A percentile compares a stretch with the other conserved stretches of the same genome.
Conservation (phyloP, 441 rosid genomes). For the Cnidoscolus chayamansa region DNA sequence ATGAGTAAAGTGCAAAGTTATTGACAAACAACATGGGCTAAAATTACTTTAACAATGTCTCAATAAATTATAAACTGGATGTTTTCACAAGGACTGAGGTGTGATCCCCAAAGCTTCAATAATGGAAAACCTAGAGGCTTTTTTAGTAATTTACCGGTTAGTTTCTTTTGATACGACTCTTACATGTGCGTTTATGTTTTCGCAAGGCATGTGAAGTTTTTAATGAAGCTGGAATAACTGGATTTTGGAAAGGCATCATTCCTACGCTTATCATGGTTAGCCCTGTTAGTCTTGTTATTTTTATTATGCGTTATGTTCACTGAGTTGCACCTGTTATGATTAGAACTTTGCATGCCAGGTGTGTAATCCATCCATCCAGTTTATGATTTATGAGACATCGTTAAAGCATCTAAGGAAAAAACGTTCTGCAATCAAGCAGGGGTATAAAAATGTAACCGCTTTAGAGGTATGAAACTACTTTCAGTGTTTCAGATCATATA, state of each 20-base stretch:
- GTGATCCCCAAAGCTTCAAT: too few relatives aligned
- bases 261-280: conserved; percentile 74
- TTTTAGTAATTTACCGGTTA: neutral
- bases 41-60: too few relatives aligned
- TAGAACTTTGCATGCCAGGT: conserved; percentile 38
- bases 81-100: too few relatives aligned
- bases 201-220: conserved; percentile 52
- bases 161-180: neutral
- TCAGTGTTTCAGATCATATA: neutral
- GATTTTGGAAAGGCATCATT: conserved; percentile 75
- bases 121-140: too few relatives aligned
- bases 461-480: conserved; percentile 42
- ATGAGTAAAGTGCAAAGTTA: too few relatives aligned
- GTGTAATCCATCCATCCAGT: conserved; percentile 76
- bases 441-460: conserved; percentile 46
- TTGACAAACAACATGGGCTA: too few relatives aligned
- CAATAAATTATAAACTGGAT: too few relatives aligned
- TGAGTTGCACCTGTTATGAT: conserved; percentile 9
- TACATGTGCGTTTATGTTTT: neutral
- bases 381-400: conserved; percentile 63
- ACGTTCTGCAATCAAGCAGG: conserved; percentile 36
- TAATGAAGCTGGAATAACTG: conserved; percentile 55
- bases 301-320: conserved; percentile 12
- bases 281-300: neutral
- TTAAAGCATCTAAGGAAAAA: conserved; percentile 50